Conservation (phyloP, 352 stramenopile genomes). For the Pythium graminicola region DNA sequence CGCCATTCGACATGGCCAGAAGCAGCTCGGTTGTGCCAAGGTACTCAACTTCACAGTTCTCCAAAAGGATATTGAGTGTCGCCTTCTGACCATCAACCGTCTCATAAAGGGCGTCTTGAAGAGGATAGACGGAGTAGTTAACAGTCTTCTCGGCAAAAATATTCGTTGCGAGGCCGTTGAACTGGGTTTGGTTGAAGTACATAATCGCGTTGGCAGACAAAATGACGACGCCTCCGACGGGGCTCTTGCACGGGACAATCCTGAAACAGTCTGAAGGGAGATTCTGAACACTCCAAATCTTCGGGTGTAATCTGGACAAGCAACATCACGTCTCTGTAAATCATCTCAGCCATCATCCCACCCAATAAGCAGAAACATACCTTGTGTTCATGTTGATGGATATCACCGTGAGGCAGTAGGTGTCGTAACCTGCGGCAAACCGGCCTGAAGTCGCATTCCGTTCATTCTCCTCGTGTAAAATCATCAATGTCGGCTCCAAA, state of each 20-base stretch:
- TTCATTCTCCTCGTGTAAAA: slow-evolving; percentile 82
- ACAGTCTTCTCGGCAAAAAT: slow-evolving; percentile 69
- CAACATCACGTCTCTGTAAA: no score
- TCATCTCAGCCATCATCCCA: no score
- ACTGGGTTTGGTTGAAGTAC: slow-evolving; percentile 88
- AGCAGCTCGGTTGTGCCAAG: slow-evolving; percentile 65
- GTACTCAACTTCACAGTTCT: slow-evolving; percentile 65
- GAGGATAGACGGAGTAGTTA: slow-evolving; percentile 60
- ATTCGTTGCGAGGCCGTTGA: slow-evolving; percentile 66
- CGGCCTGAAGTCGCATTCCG: slow-evolving; percentile 60
- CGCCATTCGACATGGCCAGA: slow-evolving; percentile 46
- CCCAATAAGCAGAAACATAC: no score
- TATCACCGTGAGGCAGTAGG: slow-evolving; percentile 76
- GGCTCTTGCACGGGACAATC: slow-evolving; percentile 62
- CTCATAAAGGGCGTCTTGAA: slow-evolving; percentile 59
- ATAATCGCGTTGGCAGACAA: slow-evolving; percentile 74
- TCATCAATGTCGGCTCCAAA: slow-evolving; percentile 79
- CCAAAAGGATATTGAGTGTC: slow-evolving; percentile 50
- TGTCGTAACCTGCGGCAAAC: slow-evolving; percentile 68
- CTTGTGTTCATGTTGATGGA: slow-evolving; percentile 85
- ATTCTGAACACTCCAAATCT: slow-evolving; percentile 83
- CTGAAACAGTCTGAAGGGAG: slow-evolving; percentile 74
- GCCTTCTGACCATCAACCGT: slow-evolving; percentile 41
- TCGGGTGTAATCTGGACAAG: slow-evolving; percentile 53
- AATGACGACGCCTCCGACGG: slow-evolving; percentile 68